Conservation (phyloP, 768 basidiomycete species). For the Suillus americanus region DNA sequence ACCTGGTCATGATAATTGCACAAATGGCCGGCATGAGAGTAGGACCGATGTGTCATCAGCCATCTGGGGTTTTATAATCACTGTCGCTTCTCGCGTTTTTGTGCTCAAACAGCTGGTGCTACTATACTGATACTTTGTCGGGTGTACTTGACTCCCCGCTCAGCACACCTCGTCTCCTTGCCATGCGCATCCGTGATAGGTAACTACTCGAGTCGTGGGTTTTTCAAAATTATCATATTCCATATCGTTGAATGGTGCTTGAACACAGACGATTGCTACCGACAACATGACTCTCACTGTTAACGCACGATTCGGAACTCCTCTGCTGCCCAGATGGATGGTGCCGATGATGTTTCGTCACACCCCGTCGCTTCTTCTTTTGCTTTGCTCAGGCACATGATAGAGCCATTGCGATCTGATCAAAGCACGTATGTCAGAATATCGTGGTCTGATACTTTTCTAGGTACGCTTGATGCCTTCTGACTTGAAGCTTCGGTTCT, state of each 20-base stretch:
- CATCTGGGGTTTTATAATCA: neutral
- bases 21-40: neutral
- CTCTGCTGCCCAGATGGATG: neutral
- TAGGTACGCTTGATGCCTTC: neutral
- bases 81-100: neutral
- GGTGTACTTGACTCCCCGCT: neutral
- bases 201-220: neutral
- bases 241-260: neutral
- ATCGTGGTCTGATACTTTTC: neutral
- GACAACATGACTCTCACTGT: neutral
- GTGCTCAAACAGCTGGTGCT: neutral
- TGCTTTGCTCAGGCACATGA: neutral
- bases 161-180: neutral
- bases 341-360: neutral
- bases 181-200: neutral
- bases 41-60: neutral
- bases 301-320: neutral
- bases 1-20: neutral
- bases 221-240: neutral
- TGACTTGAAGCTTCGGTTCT: neutral
- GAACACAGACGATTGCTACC: neutral
- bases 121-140: neutral
- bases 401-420: neutral
- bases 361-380: neutral
- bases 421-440: neutral